These are phyloP conservation scores for Aspergillus sp. DNA, from an alignment of 2,329 filamentous ascomycete species.

Conservation along the genomic window DNA sequence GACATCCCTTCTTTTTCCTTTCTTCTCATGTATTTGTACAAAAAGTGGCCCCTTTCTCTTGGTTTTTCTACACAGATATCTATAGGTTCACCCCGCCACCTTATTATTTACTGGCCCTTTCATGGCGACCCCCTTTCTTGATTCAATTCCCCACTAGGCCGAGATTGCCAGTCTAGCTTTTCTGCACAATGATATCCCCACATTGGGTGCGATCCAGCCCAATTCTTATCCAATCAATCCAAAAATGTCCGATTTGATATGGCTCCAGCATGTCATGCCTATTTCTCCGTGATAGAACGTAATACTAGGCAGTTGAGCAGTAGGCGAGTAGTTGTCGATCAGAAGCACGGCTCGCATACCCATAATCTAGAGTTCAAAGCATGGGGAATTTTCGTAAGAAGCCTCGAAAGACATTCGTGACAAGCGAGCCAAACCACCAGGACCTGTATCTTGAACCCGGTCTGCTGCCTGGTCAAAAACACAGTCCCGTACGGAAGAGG, in stretches of 20 bases:
- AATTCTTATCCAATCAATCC: not conserved
- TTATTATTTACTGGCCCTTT: not conserved
- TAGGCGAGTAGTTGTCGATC: not conserved
- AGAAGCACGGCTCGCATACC: not conserved
- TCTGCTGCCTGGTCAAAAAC: constrained; percentile 2
- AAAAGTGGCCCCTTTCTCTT: not conserved
- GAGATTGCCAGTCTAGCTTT: not conserved
- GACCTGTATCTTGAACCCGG: not conserved
- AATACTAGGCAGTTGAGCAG: not conserved
- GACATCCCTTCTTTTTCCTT: not conserved
- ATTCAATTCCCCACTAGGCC: not conserved
- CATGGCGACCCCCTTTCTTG: not conserved
- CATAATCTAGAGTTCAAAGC: not conserved
- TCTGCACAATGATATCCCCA: not conserved
- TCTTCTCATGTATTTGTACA: not conserved
- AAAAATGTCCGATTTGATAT: not conserved
- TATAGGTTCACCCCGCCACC: too few relatives aligned
- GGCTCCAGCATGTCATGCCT: not conserved
- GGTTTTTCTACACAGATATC: not conserved
- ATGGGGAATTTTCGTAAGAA: not conserved
- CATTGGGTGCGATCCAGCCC: not conserved
- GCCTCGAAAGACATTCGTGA: not conserved
- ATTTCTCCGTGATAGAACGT: not conserved
- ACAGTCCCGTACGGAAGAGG: not conserved
- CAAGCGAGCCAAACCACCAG: not conserved